Evolutionary conservation across 768 basidiomycete species (phyloP), one percentile per base, ranked within the genome.

Genomic region (Phylloporus scabripes): DNA sequence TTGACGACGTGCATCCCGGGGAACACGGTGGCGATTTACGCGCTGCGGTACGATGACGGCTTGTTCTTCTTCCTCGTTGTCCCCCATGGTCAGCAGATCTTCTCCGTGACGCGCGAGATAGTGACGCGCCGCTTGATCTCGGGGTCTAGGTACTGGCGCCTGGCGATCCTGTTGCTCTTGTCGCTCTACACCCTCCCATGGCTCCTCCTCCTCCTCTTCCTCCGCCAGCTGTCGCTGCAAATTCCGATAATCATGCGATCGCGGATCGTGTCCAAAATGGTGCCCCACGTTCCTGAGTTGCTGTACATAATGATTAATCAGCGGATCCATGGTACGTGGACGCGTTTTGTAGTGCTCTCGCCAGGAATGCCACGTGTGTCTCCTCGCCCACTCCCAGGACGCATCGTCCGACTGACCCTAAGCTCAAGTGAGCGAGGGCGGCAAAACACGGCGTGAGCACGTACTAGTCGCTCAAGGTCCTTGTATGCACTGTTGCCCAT

Each of bases 321-420:
- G 54, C n/a, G 3, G 40, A 50, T 83, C 70, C 54, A 80, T 78
- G 7, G 50, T 24, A 0, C 8, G 50, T 15, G 67, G 42, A 47
- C 82, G 70, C 45, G 68, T 79, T 55, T 61, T 70, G 60, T 85
- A 85, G 21, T 75, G 72, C 36, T 83, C 76, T 12, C 82, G 75
- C 84, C 83, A 85, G 14, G 81, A 81, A 29, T 72, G 71, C 76
- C 73, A 77, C 11, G 81, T 44, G 57, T 83, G 84, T 3, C 64
- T 66, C 17, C 48, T 54, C 15, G 73, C 68, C 69, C 69, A 70
- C 1, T 15, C 50, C 56, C 57, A 71, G 55, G 74, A 74, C 50
- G 68, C 74, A 72, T 66, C 70, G 63, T 14, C 42, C 1, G 48
- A 20, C 57, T 56, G 5, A 64, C 65, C 49, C 57, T 60, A n/a